A percentile compares a stretch with the other conserved stretches of the same genome.
These are phyloP conservation scores for Wickerhamomyces sp. DNA, from an alignment of 1,139 yeast genomes.

Conservation along the genomic window DNA sequence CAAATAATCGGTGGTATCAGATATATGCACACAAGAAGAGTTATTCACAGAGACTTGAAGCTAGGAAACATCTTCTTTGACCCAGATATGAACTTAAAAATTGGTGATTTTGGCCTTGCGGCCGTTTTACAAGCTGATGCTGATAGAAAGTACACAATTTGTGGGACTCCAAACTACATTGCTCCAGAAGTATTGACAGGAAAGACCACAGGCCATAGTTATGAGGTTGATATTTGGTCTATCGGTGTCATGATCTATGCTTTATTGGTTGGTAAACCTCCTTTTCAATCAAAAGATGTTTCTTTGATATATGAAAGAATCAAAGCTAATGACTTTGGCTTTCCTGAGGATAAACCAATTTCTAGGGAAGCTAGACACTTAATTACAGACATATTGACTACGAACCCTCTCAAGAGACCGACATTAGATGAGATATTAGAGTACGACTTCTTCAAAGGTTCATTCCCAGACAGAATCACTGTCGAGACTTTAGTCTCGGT, in stretches of 20 bases:
- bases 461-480: conserved; percentile 74
- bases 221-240: conserved; percentile 96
- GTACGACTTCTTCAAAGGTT: conserved; percentile 81
- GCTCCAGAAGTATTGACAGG: conserved; percentile 97
- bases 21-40: conserved; percentile 87
- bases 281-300: conserved; percentile 95
- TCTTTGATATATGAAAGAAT: conserved; percentile 90
- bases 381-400: conserved; percentile 66
- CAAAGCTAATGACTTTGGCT: conserved; percentile 72
- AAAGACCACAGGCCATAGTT: conserved; percentile 83
- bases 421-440: conserved; percentile 71
- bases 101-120: conserved; percentile 96
- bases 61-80: conserved; percentile 93
- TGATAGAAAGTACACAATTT: conserved; percentile 84
- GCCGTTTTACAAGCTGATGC: conserved; percentile 69
- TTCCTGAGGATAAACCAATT: conserved; percentile 71
- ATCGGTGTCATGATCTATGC: conserved; percentile 95
- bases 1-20: conserved; percentile 93
- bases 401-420: conserved; percentile 82
- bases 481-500: conserved; percentile 57
- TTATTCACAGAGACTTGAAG: conserved; percentile 93
- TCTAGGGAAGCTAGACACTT: conserved; percentile 69
- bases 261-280: conserved; percentile 87
- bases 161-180: conserved; percentile 97
- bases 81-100: conserved; percentile 85